These are phyloP conservation scores for Pulicaria dysenterica DNA, from an alignment of 129 eudicot genomes.

Conservation along the genomic window DNA sequence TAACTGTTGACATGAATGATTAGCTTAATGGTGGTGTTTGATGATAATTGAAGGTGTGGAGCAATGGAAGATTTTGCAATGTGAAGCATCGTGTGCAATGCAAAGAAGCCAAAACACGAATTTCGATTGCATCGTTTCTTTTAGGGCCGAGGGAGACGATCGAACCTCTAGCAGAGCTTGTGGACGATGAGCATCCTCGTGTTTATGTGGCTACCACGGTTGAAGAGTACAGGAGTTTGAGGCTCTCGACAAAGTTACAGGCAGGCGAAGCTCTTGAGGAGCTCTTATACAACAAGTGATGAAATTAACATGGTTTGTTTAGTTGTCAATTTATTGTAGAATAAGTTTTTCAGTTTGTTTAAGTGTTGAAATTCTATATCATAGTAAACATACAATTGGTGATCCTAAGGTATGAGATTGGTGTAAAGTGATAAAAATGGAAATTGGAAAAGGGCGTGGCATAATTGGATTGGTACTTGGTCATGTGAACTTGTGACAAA, in stretches of 20 bases:
- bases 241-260: constrained; percentile 44
- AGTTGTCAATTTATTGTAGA: background rate
- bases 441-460: background rate
- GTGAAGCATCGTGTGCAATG: constrained; percentile 81
- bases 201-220: constrained; percentile 52
- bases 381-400: background rate
- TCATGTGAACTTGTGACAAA: too few species aligned
- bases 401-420: background rate
- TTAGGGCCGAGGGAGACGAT: constrained; percentile 59
- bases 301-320: background rate
- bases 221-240: constrained; percentile 52
- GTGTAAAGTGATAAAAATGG: background rate
- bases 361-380: too few species aligned
- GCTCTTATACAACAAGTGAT: constrained; percentile 32
- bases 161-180: constrained; percentile 56
- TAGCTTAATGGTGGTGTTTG: constrained; percentile 4
- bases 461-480: too few species aligned
- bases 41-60: constrained; percentile 56
- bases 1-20: too few species aligned
- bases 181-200: constrained; percentile 63
- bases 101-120: constrained; percentile 55
- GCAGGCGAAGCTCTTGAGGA: constrained; percentile 68
- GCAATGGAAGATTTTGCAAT: constrained; percentile 68
- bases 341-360: background rate
- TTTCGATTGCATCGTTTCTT: constrained; percentile 79